Evolutionary conservation across 257 asterid species (phyloP), one percentile per base, ranked within the genome.

Genomic region (Solanum pinnatisectum): DNA sequence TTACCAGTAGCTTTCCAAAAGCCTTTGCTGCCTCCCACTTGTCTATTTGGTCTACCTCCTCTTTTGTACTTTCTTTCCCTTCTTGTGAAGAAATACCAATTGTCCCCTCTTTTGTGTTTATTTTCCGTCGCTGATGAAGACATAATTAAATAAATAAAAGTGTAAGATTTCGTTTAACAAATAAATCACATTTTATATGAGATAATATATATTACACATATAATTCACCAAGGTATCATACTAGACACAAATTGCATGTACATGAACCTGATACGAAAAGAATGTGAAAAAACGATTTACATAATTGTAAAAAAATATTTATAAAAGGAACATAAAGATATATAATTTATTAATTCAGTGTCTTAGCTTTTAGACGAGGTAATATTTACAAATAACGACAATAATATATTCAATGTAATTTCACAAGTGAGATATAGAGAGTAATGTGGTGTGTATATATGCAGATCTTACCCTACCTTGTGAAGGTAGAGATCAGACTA

Each of bases 1-100:
- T 22, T 65, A 18, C 91, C 91, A 20, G 89, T 79, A 18, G 87
- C 78, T 56, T 89, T 90, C 91, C 89, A 89, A 79, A n/a, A 88
- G 22, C 91, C 91, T 10, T 13, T 52, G 2, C 11, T 42, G 2
- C 15, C 78, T 16, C 12, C 18, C 18, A 44, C 30, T 46, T 10
- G 5, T 46, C 93, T 76, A 3, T 70, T 32, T 23, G 90, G 93
- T 56, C 87, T 85, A 0, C 4, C 5, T 2, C 91, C 93, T 0
- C 44, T 89, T 18, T 70, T 37, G 46, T 89, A 56, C 83, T 59
- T 89, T 3, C 5, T 42, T 3, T n/a, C n/a, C 83, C 87, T 59
- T 6, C 35, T 11, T 4, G 88, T 86, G 63, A 91, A 82, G 46
- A 87, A 91, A 44, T 60, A 89, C 89, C 90, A 87, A 2, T 74